phyloP scores from a whole-genome alignment of 2,329 filamentous ascomycete genomes.

The Anthostomella pinea region DNA sequence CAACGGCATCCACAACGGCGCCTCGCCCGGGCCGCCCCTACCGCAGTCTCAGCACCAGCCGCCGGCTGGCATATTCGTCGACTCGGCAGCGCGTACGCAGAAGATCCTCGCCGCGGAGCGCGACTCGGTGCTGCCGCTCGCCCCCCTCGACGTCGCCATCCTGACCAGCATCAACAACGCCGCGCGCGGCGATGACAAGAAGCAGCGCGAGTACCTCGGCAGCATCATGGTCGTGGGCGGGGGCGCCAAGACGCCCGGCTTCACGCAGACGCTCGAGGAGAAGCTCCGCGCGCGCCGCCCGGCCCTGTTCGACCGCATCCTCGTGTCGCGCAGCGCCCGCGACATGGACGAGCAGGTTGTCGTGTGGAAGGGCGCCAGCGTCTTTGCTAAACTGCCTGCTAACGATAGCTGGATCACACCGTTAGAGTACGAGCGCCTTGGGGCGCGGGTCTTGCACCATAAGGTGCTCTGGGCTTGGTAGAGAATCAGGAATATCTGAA shows the following conservation, averaged over 20 bases:
- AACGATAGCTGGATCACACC: constrained; percentile 95
- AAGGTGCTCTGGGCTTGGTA: constrained; percentile 68
- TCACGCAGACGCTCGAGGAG: constrained; percentile 81
- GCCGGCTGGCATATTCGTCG: constrained; percentile 47
- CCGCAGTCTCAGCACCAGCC: constrained; percentile 33
- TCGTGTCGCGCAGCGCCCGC: constrained; percentile 70
- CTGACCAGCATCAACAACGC: constrained; percentile 86
- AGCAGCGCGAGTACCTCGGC: constrained; percentile 83
- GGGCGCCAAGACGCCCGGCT: constrained; percentile 74
- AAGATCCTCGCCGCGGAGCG: constrained; percentile 63
- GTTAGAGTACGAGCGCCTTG: constrained; percentile 84
- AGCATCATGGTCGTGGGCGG: constrained; percentile 90
- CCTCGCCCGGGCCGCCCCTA: constrained; percentile 39
- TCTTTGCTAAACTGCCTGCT: constrained; percentile 86
- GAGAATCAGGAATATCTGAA: not conserved
- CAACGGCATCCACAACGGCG: constrained; percentile 47
- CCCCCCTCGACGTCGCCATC: constrained; percentile 85
- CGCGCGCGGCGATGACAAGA: constrained; percentile 85
- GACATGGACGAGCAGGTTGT: constrained; percentile 98
- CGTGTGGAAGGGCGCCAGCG: constrained; percentile 94
- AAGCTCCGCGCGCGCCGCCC: constrained; percentile 66
- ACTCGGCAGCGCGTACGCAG: constrained; percentile 47
- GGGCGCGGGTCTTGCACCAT: constrained; percentile 77
- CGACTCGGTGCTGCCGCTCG: constrained; percentile 77
- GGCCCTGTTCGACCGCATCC: constrained; percentile 58